Evolutionary conservation across 2,329 filamentous ascomycete genomes (phyloP), one percentile per base, ranked within the genome.

Genomic region (Alternaria dauci): DNA sequence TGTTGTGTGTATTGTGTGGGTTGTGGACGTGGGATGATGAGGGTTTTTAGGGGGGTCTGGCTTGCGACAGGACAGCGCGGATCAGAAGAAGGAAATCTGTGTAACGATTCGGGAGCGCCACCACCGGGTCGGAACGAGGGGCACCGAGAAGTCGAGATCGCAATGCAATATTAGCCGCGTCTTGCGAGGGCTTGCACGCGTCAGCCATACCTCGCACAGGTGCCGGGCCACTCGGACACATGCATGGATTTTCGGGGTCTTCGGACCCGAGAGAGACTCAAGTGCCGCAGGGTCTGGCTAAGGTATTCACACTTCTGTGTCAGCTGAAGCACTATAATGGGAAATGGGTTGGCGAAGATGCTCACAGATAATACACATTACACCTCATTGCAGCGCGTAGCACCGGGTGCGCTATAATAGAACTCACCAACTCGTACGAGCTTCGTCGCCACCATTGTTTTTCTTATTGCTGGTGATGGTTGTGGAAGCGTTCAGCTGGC

Each of bases 1-100:
- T 51, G 23, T 63, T 63, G 59, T 61, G 61, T 51, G 60, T 60
- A 58, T 41, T 51, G 59, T 55, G 56, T 54, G 55, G 42, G 46
- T 26, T 38, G 46, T 50, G 23, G 30, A 32, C 32, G 16, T 14
- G 46, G 9, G 7, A 38, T 50, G 20, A 0, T 20, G 14, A 12
- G 11, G 28, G 28, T 5, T 11, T 30, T 30, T 9, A 30, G 12
- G 8, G 14, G 3, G 2, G 1, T n/a, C 46, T 26, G 39, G 39
- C 39, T 42, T 50, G 46, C 30, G 18, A 1, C 3, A 2, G 4
- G 8, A 11, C 5, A 20, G 8, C 32, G 14, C 16, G 32, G 30
- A 8, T 12, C 25, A 25, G 12, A 25, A 20, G 8, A 38, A 26
- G 46, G 2, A 18, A 25, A 0, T 4, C 5, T 36, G 20, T 20